Evolutionary conservation across 768 basidiomycete genomes (phyloP).

Genomic region (Russula emetica): DNA sequence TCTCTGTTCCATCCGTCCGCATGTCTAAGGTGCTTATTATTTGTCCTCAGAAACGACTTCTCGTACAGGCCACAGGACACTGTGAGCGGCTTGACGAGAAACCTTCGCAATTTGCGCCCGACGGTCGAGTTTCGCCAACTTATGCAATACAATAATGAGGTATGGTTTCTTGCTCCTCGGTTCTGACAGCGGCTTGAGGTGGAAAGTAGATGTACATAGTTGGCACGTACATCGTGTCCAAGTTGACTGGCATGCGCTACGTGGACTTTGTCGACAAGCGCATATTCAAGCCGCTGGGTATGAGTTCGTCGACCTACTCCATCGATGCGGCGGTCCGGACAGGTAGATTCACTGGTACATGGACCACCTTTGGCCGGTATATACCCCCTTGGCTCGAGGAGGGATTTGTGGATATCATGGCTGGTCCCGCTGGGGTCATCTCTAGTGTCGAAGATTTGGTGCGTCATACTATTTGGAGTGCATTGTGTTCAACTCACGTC

Average conservation of each 20-base stretch:
- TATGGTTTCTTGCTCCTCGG: slow-evolving; percentile 10
- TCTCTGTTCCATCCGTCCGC: neutral
- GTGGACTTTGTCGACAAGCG: slow-evolving; percentile 41
- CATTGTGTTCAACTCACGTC: neutral
- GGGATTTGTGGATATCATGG: slow-evolving; percentile 31
- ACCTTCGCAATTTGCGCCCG: slow-evolving; percentile 35
- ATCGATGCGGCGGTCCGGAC: slow-evolving; percentile 33
- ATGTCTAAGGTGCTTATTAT: neutral
- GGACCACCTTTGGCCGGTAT: slow-evolving; percentile 35
- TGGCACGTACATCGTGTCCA: slow-evolving; percentile 36
- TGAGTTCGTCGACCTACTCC: slow-evolving; percentile 42
- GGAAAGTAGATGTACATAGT: slow-evolving; percentile 40
- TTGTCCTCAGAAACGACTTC: slow-evolving; percentile 14
- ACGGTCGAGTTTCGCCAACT: slow-evolving; percentile 38
- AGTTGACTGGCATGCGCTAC: slow-evolving; percentile 35
- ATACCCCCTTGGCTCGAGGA: slow-evolving; percentile 34
- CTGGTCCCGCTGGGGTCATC: slow-evolving; percentile 44
- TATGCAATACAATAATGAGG: slow-evolving; percentile 42
- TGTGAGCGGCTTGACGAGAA: slow-evolving; percentile 11
- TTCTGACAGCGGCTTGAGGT: neutral
- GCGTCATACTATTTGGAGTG: slow-evolving; percentile 17
- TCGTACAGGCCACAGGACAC: slow-evolving; percentile 1
- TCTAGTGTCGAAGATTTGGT: slow-evolving; percentile 44
- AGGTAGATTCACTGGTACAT: slow-evolving; percentile 37
- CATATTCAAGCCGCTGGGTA: slow-evolving; percentile 40